A percentile compares a stretch with the other conserved stretches of the same genome.
Evolutionary conservation across 2,329 filamentous ascomycete genomes (phyloP).

Genomic region (Emmonsia crescens): DNA sequence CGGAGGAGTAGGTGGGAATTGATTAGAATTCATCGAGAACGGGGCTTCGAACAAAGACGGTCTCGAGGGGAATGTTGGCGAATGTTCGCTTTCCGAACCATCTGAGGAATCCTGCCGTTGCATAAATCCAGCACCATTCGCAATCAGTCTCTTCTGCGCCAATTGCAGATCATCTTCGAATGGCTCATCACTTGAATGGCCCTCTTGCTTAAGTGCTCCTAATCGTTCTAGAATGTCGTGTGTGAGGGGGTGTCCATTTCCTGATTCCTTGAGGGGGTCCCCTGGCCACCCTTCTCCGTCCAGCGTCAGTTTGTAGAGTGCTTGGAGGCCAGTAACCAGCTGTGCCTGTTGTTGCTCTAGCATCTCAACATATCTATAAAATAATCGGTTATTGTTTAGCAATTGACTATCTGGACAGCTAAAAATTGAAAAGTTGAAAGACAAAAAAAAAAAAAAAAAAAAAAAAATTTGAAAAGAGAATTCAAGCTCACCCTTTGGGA

Average conservation of each 20-base stretch:
- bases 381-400: background rate
- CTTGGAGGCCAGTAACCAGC: conserved; percentile 50
- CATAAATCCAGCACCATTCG: conserved; percentile 41
- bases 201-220: conserved; percentile 45
- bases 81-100: conserved; percentile 46
- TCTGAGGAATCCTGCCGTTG: conserved; percentile 46
- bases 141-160: conserved; percentile 46
- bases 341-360: conserved; percentile 55
- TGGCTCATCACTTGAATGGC: conserved; percentile 36
- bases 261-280: conserved; percentile 39
- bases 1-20: conserved; percentile 7
- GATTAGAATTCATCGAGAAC: conserved; percentile 21
- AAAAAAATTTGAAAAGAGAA: conserved; percentile 1
- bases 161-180: conserved; percentile 50
- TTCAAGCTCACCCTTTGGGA: conserved; percentile 49
- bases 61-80: conserved; percentile 18
- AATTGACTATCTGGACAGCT: background rate
- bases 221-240: conserved; percentile 53
- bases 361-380: conserved; percentile 51
- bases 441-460: too few relatives aligned
- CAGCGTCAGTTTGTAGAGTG: conserved; percentile 45
- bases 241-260: conserved; percentile 48
- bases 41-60: conserved; percentile 14
- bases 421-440: too few relatives aligned
- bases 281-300: conserved; percentile 48